These are phyloP conservation scores for Platismatia glauca DNA, from an alignment of 495 filamentous ascomycete species.

Conservation along the genomic window DNA sequence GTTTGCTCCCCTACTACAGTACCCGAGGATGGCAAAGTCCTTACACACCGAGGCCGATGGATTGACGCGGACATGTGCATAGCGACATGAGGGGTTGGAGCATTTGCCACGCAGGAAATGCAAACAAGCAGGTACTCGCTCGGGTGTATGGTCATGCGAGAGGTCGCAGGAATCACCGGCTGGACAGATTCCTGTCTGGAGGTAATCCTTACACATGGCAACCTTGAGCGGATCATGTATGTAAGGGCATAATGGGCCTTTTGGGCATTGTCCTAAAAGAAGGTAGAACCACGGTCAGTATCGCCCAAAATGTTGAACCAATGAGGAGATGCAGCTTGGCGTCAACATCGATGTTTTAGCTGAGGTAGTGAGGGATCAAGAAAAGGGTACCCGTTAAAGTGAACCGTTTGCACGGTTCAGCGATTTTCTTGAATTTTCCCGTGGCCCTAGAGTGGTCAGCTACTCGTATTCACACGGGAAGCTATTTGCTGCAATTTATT, in stretches of 20 bases:
- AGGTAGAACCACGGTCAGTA: conserved; percentile 30
- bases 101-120: conserved; percentile 89
- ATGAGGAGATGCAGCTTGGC: conserved; percentile 1
- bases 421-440: conserved; percentile 50
- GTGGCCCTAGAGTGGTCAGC: conserved; percentile 17
- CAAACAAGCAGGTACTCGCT: conserved; percentile 79
- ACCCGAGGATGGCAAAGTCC: conserved; percentile 76
- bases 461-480: background rate
- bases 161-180: conserved; percentile 81
- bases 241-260: conserved; percentile 71
- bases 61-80: conserved; percentile 77
- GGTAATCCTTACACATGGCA: conserved; percentile 81
- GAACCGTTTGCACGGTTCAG: conserved; percentile 80
- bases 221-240: conserved; percentile 81
- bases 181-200: conserved; percentile 69
- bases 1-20: conserved; percentile 72
- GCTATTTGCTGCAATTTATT: background rate
- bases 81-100: conserved; percentile 79
- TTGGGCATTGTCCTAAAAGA: conserved; percentile 64
- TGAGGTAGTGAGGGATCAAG: conserved; percentile 20
- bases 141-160: conserved; percentile 79
- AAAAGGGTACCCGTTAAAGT: conserved; percentile 77
- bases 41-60: conserved; percentile 76
- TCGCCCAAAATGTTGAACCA: conserved; percentile 1
- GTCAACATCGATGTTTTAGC: conserved; percentile 3